Evolutionary conservation across 2,329 filamentous ascomycete genomes (phyloP).

Genomic region (Neofusicoccum sp.): DNA sequence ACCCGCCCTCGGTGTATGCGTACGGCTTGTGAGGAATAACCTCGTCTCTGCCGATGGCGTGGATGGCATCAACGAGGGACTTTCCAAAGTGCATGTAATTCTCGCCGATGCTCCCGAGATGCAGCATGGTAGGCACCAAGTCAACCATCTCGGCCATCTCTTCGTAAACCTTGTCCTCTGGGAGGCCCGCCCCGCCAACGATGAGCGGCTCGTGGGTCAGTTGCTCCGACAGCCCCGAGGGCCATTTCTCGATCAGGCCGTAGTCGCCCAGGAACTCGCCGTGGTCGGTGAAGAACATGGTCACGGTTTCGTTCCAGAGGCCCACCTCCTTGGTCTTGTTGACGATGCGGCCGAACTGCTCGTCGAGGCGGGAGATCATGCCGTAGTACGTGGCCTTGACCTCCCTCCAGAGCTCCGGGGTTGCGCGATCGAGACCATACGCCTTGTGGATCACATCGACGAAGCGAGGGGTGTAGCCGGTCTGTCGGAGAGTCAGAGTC

Average conservation of each 20-base stretch:
- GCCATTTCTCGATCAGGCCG: conserved; percentile 54
- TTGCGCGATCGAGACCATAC: conserved; percentile 46
- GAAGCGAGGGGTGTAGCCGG: conserved; percentile 48
- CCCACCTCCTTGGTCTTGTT: conserved; percentile 36
- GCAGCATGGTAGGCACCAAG: conserved; percentile 48
- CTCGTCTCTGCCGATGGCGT: conserved; percentile 18
- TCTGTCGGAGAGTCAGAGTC: conserved; percentile 29
- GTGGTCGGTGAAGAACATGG: conserved; percentile 51
- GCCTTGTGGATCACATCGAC: conserved; percentile 43
- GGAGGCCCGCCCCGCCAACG: conserved; percentile 46
- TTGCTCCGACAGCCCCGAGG: conserved; percentile 43
- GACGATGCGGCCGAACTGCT: conserved; percentile 50
- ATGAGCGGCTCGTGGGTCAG: conserved; percentile 50
- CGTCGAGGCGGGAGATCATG: conserved; percentile 51
- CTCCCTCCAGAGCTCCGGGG: conserved; percentile 47
- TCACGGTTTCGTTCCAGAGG: conserved; percentile 45
- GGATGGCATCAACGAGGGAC: conserved; percentile 37
- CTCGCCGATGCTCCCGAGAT: conserved; percentile 43
- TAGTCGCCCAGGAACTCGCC: conserved; percentile 53
- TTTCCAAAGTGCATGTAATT: conserved; percentile 46
- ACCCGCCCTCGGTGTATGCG: conserved; percentile 50
- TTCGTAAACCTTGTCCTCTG: conserved; percentile 35
- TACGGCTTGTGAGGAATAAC: conserved; percentile 41
- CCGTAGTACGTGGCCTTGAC: conserved; percentile 52
- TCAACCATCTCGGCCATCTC: conserved; percentile 52